A percentile compares a stretch with the other conserved stretches of the same genome.
Evolutionary conservation across 1,139 yeast species (phyloP).

Genomic region (Taphrina pruni): DNA sequence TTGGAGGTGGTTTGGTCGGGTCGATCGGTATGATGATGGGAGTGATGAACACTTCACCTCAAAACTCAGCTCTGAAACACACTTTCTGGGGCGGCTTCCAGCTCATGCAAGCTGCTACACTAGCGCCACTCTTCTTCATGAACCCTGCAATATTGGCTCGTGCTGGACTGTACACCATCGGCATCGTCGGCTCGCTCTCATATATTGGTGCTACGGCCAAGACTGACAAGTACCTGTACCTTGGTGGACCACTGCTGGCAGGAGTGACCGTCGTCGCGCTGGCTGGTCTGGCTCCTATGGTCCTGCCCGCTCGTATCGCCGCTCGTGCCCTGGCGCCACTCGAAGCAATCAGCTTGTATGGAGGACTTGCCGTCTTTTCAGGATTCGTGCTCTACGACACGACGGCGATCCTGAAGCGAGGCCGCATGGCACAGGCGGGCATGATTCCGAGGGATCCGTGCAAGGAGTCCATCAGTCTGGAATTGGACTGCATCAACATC

Average conservation of each 20-base stretch:
- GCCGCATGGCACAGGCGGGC: slow-evolving; percentile 39
- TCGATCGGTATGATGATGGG: slow-evolving; percentile 41
- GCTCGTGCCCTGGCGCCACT: slow-evolving; percentile 37
- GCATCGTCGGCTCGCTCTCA: slow-evolving; percentile 38
- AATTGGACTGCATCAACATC: slow-evolving; percentile 41
- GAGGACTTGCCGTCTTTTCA: slow-evolving; percentile 40
- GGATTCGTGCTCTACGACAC: slow-evolving; percentile 40
- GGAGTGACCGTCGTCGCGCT: slow-evolving; percentile 40
- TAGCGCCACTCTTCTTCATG: slow-evolving; percentile 39
- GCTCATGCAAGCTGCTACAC: slow-evolving; percentile 39
- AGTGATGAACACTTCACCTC: slow-evolving; percentile 35
- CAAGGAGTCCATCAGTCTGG: slow-evolving; percentile 34
- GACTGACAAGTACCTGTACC: slow-evolving; percentile 36
- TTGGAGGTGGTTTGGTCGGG: slow-evolving; percentile 38
- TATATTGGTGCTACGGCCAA: slow-evolving; percentile 41
- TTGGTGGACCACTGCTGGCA: slow-evolving; percentile 41
- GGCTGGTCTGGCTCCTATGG: slow-evolving; percentile 42
- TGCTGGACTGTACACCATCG: slow-evolving; percentile 40
- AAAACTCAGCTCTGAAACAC: slow-evolving; percentile 26
- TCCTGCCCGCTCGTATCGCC: slow-evolving; percentile 30
- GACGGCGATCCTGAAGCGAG: slow-evolving; percentile 29
- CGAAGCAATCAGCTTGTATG: slow-evolving; percentile 35
- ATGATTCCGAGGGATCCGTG: slow-evolving; percentile 34
- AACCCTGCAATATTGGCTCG: slow-evolving; percentile 40
- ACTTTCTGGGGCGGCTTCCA: slow-evolving; percentile 39